Percentiles rank a stretch among this genome's conserved stretches.
phyloP scores from a whole-genome alignment of 495 filamentous ascomycete genomes.

The Neurospora sp. region DNA sequence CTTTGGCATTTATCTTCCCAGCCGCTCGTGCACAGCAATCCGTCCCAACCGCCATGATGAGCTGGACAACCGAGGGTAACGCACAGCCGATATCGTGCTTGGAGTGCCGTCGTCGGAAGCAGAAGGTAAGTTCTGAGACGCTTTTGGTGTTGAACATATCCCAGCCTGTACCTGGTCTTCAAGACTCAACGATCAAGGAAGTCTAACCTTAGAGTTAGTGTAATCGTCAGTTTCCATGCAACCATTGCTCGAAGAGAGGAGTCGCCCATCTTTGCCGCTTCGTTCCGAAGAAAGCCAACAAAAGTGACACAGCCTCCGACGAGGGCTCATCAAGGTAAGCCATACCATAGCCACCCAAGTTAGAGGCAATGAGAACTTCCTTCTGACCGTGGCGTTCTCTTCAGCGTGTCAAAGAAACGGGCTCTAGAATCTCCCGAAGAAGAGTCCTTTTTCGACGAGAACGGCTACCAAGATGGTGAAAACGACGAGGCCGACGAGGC shows the following conservation, averaged over 20 bases:
- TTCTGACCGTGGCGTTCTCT: slow-evolving; percentile 2
- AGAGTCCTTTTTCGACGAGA: neutral
- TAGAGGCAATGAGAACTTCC: neutral
- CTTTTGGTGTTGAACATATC: neutral
- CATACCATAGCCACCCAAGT: neutral
- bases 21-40: neutral
- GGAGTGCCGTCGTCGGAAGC: slow-evolving; percentile 34
- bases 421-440: slow-evolving; percentile 8
- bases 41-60: neutral
- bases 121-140: slow-evolving; percentile 22
- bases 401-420: slow-evolving; percentile 14
- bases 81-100: slow-evolving; percentile 17
- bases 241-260: slow-evolving; percentile 30
- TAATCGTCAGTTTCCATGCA: slow-evolving; percentile 34
- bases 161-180: neutral
- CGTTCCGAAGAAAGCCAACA: slow-evolving; percentile 14
- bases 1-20: neutral
- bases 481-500: slow-evolving; percentile 13
- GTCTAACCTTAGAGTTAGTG: slow-evolving; percentile 22
- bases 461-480: slow-evolving; percentile 6
- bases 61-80: neutral
- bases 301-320: slow-evolving; percentile 4
- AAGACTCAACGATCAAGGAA: neutral
- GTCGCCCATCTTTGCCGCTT: slow-evolving; percentile 32
- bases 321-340: slow-evolving; percentile 12